These are phyloP conservation scores for Skeletonema tropicum DNA, from an alignment of 108 stramenopile genomes.

Conservation along the genomic window DNA sequence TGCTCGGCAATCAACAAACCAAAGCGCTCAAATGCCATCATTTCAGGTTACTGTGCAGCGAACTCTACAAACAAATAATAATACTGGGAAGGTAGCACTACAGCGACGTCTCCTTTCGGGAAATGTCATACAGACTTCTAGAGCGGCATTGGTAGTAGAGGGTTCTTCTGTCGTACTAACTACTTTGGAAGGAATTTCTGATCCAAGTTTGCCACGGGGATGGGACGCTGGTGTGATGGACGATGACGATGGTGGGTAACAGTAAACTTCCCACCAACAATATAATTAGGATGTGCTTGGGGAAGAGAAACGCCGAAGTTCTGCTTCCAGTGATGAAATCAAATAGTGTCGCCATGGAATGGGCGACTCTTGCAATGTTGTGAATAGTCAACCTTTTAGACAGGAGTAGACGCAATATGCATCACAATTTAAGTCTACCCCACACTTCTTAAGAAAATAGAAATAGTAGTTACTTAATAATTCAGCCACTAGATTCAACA, in stretches of 20 bases:
- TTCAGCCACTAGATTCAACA: neutral
- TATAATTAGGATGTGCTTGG: neutral
- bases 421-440: neutral
- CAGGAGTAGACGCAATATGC: neutral
- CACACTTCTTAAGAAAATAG: neutral
- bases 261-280: neutral
- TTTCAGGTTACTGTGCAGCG: neutral
- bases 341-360: too few relatives aligned
- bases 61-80: neutral
- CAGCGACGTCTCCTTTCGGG: constrained; percentile 3
- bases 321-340: neutral
- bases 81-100: neutral
- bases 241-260: neutral
- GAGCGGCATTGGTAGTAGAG: neutral
- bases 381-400: too few relatives aligned
- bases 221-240: neutral
- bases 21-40: neutral
- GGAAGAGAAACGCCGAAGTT: neutral
- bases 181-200: neutral
- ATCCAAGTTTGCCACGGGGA: neutral
- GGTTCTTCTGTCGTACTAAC: neutral
- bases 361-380: too few relatives aligned
- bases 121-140: neutral
- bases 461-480: neutral
- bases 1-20: neutral